phyloP scores from a whole-genome alignment of 768 basidiomycete genomes.

The Pleurotus djamor region DNA sequence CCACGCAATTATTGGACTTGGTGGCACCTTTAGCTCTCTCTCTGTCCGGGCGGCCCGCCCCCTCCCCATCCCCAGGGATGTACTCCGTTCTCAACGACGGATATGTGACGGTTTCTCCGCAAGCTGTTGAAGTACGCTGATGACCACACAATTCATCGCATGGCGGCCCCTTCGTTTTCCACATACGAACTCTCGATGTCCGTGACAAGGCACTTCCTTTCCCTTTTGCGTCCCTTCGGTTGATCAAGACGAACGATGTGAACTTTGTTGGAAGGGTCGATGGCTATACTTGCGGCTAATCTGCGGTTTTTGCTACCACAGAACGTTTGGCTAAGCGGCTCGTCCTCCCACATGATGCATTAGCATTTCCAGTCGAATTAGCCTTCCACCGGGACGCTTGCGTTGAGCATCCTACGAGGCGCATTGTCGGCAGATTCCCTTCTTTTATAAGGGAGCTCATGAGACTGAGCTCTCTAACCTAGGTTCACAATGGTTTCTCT shows the following conservation, averaged over 20 bases:
- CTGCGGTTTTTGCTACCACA: background rate
- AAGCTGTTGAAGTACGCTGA: background rate
- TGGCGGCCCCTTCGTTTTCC: background rate
- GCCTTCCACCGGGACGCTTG: no score
- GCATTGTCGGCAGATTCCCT: background rate
- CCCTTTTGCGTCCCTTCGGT: no score
- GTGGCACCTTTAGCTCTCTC: background rate
- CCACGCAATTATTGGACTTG: background rate
- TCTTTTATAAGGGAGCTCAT: background rate
- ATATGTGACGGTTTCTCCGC: background rate
- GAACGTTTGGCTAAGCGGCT: background rate
- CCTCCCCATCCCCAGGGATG: background rate
- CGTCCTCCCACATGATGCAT: background rate
- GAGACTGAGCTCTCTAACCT: background rate
- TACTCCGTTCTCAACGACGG: background rate
- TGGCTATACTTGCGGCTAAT: background rate
- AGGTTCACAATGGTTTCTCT: background rate
- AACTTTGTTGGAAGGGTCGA: background rate
- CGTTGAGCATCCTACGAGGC: background rate
- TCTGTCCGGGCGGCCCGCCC: background rate
- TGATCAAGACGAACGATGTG: no score
- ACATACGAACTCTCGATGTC: background rate
- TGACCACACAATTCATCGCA: background rate
- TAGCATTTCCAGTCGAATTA: background rate
- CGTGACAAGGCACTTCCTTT: background rate